Base-by-base conservation (phyloP, 2,329 filamentous ascomycete genomes). In the Cladosporium sp. region DNA sequence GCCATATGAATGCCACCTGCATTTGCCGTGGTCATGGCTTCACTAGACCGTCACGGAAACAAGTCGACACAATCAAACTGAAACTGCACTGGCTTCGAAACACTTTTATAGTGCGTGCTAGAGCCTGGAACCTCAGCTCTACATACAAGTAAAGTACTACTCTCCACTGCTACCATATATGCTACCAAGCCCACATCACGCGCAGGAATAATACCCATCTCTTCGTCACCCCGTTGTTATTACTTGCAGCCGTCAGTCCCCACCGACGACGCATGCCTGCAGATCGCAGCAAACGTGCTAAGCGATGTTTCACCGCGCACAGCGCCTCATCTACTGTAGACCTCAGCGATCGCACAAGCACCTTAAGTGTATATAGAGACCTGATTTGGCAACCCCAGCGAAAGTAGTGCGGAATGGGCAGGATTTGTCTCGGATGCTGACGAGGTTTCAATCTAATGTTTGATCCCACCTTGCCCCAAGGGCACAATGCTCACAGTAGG, bases 241-340 rank as follows among this genome's bases (percentile, higher is more conserved):
- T 58, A 58, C 56, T 58, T 37, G 53, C 31, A 57, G 53, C 18
- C 53, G n/a, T 31, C 5, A n/a, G 21, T 21, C 6, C 18, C 53
- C 21, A 23, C 58, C n/a, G 18, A 55, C 11, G 49, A 40, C 33
- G 60, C 49, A 55, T 31, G 33, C 21, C 60, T 55, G 60, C 49
- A 62, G 49, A 63, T 63, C 60, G 23, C 50, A 46, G 33, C 21
- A 21, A 37, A 52, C 31, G 49, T 55, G 60, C 60, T 63, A 63
- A 63, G 60, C 60, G 60, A 63, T 26, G 60, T 63, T 63, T 63
- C 60, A 63, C 60, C 49, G 60, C 46, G 26, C 53, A n/a, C 16
- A n/a, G 26, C 21, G 60, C 60, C 60, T 63, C 60, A 56, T 63
- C 23, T 56, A 63, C 33, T 46, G 60, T 63, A 63, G 49, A 63